Percentiles rank a stretch among this genome's conserved stretches.
These are phyloP conservation scores for Globisporangium irregulare DNA, from an alignment of 352 stramenopile species.

Conservation along the genomic window DNA sequence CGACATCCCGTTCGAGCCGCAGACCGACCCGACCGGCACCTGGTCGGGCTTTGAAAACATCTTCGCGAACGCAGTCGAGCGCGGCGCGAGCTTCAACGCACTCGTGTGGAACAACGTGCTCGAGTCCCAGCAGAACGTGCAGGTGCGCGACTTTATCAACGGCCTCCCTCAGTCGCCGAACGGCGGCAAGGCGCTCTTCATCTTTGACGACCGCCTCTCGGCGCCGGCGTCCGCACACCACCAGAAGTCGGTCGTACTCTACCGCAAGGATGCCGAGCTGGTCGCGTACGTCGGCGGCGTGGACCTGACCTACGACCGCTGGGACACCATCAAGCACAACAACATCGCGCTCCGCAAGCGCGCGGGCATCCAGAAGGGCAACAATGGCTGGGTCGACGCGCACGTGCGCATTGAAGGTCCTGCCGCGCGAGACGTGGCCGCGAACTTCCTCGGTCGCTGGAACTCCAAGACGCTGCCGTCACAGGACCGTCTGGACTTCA, in stretches of 20 bases:
- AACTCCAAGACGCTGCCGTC: slow-evolving; percentile 36
- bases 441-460: slow-evolving; percentile 53
- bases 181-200: slow-evolving; percentile 21
- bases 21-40: slow-evolving; percentile 22
- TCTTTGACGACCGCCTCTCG: slow-evolving; percentile 51
- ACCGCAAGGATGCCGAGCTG: not conserved
- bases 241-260: slow-evolving; percentile 39
- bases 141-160: slow-evolving; percentile 56
- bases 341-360: slow-evolving; percentile 31
- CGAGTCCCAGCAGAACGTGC: slow-evolving; percentile 48
- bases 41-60: slow-evolving; percentile 38
- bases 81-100: slow-evolving; percentile 40
- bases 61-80: slow-evolving; percentile 25
- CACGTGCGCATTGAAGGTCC: slow-evolving; percentile 42
- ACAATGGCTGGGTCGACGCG: slow-evolving; percentile 56
- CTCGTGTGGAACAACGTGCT: slow-evolving; percentile 68
- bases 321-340: slow-evolving; percentile 58
- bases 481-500: slow-evolving; percentile 23
- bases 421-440: slow-evolving; percentile 43
- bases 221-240: slow-evolving; percentile 34
- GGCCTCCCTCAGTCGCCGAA: slow-evolving; percentile 34
- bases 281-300: slow-evolving; percentile 49
- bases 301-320: slow-evolving; percentile 55
- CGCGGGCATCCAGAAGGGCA: slow-evolving; percentile 25
- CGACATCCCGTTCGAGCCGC: slow-evolving; percentile 48